A percentile compares a stretch with the other conserved stretches of the same genome.
phyloP scores from a whole-genome alignment of 768 basidiomycete species.

The Tephrocybe sp. region DNA sequence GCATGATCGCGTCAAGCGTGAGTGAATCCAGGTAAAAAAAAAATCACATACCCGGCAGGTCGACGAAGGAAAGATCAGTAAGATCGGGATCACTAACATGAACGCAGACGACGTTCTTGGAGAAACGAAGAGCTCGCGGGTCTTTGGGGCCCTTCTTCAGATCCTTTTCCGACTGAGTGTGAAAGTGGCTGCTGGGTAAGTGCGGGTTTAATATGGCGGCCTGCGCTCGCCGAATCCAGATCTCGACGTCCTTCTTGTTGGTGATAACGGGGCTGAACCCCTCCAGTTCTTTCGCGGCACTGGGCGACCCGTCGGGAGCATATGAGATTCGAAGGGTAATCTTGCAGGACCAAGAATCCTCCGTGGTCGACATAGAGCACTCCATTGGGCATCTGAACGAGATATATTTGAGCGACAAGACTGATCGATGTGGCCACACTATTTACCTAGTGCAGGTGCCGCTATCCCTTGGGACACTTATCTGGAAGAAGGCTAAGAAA shows the following conservation, averaged over 20 bases:
- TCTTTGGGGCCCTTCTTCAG: constrained; percentile 15
- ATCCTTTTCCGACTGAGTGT: constrained; percentile 24
- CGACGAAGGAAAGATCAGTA: constrained; percentile 53
- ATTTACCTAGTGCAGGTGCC: constrained; percentile 58
- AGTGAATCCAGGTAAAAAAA: constrained; percentile 6
- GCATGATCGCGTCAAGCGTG: constrained; percentile 17
- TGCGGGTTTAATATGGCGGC: constrained; percentile 53
- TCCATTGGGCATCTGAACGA: constrained; percentile 51
- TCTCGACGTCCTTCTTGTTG: constrained; percentile 45
- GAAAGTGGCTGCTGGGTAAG: constrained; percentile 24
- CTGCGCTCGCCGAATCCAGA: constrained; percentile 59
- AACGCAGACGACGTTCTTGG: constrained; percentile 50
- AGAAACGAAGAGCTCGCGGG: constrained; percentile 33
- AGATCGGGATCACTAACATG: constrained; percentile 42
- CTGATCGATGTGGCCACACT: not conserved
- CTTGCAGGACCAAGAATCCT: constrained; percentile 40
- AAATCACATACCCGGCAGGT: constrained; percentile 47
- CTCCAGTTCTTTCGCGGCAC: constrained; percentile 13
- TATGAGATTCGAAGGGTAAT: constrained; percentile 37
- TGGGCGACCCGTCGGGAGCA: constrained; percentile 21
- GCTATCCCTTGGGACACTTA: constrained; percentile 60
- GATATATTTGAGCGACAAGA: not conserved
- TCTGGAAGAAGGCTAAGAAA: constrained; percentile 31
- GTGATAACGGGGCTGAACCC: constrained; percentile 44
- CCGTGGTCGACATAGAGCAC: constrained; percentile 44